Evolutionary conservation across 164 flowering plant species (phyloP).

Genomic region (Nymphaea colorata): DNA sequence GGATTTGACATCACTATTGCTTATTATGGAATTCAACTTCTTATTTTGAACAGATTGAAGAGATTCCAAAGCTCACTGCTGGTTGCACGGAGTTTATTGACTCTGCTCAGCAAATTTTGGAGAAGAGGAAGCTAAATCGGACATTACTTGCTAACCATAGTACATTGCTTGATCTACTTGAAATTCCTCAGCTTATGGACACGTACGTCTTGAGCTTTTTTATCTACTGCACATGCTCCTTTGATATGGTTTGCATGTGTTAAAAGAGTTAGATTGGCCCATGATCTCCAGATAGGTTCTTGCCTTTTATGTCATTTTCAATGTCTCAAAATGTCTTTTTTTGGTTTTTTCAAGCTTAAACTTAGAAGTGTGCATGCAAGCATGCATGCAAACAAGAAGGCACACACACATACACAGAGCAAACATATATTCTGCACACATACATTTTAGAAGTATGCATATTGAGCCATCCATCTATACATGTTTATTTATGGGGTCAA

Average conservation of each 20-base stretch:
- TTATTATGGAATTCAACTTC: neutral
- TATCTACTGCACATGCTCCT: neutral
- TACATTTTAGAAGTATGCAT: no score
- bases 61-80: slow-evolving; percentile 83
- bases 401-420: no score
- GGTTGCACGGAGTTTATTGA: slow-evolving; percentile 92
- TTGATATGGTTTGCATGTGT: neutral
- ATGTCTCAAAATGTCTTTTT: neutral
- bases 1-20: neutral
- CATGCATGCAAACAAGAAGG: neutral
- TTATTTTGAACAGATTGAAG: slow-evolving; percentile 49
- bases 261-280: neutral
- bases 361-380: neutral
- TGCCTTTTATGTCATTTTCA: no score
- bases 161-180: slow-evolving; percentile 96
- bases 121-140: slow-evolving; percentile 87
- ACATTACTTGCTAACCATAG: slow-evolving; percentile 79
- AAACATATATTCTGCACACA: no score
- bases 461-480: no score
- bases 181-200: slow-evolving; percentile 99
- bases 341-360: neutral
- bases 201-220: slow-evolving; percentile 45
- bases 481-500: no score
- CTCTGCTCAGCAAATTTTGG: slow-evolving; percentile 85
- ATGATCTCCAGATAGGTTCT: neutral